Conservation (phyloP, 495 filamentous ascomycete genomes). For the Neurospora africana region DNA sequence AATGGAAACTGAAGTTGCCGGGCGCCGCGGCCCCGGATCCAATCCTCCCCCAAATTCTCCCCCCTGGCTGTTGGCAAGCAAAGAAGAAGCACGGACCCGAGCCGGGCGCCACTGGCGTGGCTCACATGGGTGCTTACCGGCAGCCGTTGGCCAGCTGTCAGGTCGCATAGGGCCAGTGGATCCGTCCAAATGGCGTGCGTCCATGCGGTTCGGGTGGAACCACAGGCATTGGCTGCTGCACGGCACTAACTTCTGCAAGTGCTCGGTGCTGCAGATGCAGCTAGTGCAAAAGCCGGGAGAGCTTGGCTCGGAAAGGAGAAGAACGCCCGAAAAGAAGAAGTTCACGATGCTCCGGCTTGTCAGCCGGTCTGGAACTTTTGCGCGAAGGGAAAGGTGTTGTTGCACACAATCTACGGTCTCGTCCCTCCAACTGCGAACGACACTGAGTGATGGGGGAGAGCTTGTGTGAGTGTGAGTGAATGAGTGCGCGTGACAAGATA, state of each 20-base stretch:
- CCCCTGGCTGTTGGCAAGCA: neutral
- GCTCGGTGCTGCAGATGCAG: neutral
- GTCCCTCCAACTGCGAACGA: no score
- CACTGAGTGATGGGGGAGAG: neutral
- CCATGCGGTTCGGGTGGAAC: neutral
- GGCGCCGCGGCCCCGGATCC: neutral
- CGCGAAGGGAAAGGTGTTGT: neutral
- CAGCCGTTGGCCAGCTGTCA: neutral
- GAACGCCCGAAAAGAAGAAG: neutral
- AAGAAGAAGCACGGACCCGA: neutral
- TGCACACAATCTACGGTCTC: neutral
- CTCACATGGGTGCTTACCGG: neutral
- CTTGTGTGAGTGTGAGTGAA: neutral
- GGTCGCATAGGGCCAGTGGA: neutral
- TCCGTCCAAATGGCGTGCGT: neutral
- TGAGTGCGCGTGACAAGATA: neutral
- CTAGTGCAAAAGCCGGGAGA: neutral
- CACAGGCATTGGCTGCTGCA: neutral
- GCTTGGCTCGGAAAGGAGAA: neutral
- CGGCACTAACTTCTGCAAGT: neutral
- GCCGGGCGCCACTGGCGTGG: neutral
- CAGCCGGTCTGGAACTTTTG: neutral
- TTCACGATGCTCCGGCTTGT: neutral
- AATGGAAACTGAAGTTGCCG: neutral
- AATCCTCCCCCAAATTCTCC: neutral